Evolutionary conservation across 2,329 filamentous ascomycete genomes (phyloP), one percentile per base, ranked within the genome.

Genomic region (Pseudogymnoascus sp.): DNA sequence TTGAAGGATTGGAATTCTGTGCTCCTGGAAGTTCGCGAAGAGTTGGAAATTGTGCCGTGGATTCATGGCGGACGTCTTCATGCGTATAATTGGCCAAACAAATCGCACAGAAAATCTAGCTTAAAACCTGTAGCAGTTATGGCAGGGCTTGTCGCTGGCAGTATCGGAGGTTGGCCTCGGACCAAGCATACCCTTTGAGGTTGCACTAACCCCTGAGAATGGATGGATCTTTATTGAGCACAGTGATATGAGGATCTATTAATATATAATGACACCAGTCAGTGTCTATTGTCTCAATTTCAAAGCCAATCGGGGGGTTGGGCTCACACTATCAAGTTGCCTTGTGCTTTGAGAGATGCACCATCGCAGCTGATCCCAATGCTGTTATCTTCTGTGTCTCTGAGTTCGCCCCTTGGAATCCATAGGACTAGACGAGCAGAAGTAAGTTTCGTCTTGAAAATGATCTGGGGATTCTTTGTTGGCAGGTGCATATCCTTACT

Each of bases 111-210:
- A 48, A 48, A 29, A 27, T 48, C 42, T 29, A 29, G 21, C 21
- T n/a, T 48, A 7, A 48, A 29, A 29, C 42, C 42, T n/a, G 21
- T 27, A 1, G 86, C 87, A 6, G 89, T 91, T 64, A 92, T 92
- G 89, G 87, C 89, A n/a, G 90, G 89, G 64, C 87, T 92, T 63
- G 84, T 92, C 59, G 89, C 89, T 9, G 89, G 88, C 48, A 88
- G 87, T 70, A 83, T 92, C 36, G 88, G 85, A 13, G 88, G 87
- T 35, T 92, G 89, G 89, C 90, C 88, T 58, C 89, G 89, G 1
- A 87, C 76, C 89, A 88, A 63, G 84, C 87, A 36, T 36, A 36
- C 35, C 10, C 35, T 36, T 36, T 36, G 10, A 36, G 10, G 35
- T 36, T 36, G 10, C 35, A 36, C 35, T 36, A 13, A 13, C 35